Conservation (phyloP, 2,329 filamentous ascomycete species). For the Cladophialophora exuberans region DNA sequence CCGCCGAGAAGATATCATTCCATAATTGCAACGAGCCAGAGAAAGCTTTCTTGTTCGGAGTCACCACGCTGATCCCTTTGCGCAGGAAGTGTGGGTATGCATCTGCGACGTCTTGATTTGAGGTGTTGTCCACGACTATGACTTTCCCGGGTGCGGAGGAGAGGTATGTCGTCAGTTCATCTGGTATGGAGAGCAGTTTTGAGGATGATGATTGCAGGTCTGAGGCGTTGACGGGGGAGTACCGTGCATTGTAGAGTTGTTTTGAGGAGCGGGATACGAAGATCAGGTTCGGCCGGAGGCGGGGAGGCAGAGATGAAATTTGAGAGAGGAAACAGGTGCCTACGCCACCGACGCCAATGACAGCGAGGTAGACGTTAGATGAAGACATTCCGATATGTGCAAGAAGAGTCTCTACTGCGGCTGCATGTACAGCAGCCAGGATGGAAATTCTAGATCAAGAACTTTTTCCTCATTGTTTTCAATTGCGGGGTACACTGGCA, state of each 20-base stretch:
- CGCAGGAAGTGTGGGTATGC: constrained; percentile 80
- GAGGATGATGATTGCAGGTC: constrained; percentile 67
- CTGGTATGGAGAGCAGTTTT: constrained; percentile 63
- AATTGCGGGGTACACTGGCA: neutral
- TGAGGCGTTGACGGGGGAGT: constrained; percentile 59
- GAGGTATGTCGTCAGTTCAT: constrained; percentile 77
- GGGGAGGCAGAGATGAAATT: constrained; percentile 69
- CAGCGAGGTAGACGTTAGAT: constrained; percentile 30
- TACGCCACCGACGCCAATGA: constrained; percentile 83
- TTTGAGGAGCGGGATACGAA: constrained; percentile 86
- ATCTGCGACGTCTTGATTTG: constrained; percentile 81
- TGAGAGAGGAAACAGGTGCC: constrained; percentile 89
- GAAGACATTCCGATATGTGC: constrained; percentile 9
- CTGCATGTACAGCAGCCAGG: neutral
- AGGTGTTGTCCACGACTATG: constrained; percentile 93
- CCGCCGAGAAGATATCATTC: constrained; percentile 83
- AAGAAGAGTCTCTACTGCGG: neutral
- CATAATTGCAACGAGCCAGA: constrained; percentile 79
- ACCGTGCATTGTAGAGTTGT: constrained; percentile 69
- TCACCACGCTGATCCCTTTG: constrained; percentile 86
- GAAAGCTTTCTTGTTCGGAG: constrained; percentile 98
- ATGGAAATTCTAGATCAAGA: neutral
- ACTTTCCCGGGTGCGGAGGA: constrained; percentile 75
- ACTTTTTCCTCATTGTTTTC: too few relatives aligned
- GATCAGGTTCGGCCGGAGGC: constrained; percentile 74